Percentiles rank a stretch among this genome's conserved stretches.
Evolutionary conservation across 805 yeast genomes (phyloP).

Genomic region (Nakazawaea ernobii): DNA sequence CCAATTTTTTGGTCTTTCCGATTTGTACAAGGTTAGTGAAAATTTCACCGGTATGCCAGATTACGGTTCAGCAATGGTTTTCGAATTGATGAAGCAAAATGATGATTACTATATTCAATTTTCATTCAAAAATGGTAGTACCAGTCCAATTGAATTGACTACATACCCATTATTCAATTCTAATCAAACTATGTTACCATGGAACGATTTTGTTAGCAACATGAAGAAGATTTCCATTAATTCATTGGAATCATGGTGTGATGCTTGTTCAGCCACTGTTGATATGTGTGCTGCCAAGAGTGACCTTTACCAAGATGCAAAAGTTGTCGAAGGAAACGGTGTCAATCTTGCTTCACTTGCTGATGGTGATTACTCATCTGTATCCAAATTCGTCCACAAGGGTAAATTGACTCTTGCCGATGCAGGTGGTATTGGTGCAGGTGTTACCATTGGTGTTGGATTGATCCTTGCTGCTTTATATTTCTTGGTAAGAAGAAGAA

Average conservation of each 20-base stretch:
- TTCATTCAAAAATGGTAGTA: slow-evolving; percentile 41
- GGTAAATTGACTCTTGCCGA: slow-evolving; percentile 29
- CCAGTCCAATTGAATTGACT: slow-evolving; percentile 24
- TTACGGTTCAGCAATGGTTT: slow-evolving; percentile 40
- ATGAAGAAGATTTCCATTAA: slow-evolving; percentile 23
- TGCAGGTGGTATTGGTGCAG: slow-evolving; percentile 50
- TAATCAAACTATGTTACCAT: slow-evolving; percentile 24
- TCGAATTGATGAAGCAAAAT: slow-evolving; percentile 31
- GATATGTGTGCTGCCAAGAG: slow-evolving; percentile 31
- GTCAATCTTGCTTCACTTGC: slow-evolving; percentile 23
- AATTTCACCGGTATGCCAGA: slow-evolving; percentile 42
- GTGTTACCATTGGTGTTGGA: slow-evolving; percentile 36
- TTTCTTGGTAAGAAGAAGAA: slow-evolving; percentile 6
- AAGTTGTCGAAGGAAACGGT: slow-evolving; percentile 23
- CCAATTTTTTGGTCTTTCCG: slow-evolving; percentile 31
- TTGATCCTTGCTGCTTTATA: slow-evolving; percentile 26
- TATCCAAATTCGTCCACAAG: slow-evolving; percentile 12
- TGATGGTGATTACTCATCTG: slow-evolving; percentile 22
- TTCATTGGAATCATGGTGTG: slow-evolving; percentile 32
- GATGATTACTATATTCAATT: slow-evolving; percentile 33
- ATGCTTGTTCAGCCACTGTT: slow-evolving; percentile 25
- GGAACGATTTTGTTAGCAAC: slow-evolving; percentile 28
- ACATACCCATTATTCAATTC: slow-evolving; percentile 34
- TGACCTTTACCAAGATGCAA: slow-evolving; percentile 25
- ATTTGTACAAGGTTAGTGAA: slow-evolving; percentile 26